Evolutionary conservation across 176 grass and related monocot genomes (phyloP), one percentile per base, ranked within the genome.

Genomic region (Stipa capillata): DNA sequence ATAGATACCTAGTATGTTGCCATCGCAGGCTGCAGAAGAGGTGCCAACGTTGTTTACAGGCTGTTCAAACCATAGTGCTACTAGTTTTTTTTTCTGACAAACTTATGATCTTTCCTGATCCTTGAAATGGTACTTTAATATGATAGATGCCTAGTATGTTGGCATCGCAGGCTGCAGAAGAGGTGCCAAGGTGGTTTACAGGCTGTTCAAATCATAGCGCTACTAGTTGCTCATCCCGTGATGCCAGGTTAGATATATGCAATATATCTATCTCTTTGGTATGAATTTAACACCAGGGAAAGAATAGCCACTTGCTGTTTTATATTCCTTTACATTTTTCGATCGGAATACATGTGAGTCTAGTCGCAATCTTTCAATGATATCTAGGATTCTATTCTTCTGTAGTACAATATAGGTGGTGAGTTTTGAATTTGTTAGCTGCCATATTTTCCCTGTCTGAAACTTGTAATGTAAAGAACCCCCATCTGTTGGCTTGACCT

Each of bases 241-340:
- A 82, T 17, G 23, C 66, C 54, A 82, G 67, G 79, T 82, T 61
- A 61, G 67, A 81, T 8, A 61, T 60, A 33, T 72, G 53, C 25
- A 47, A 48, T 32, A 64, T 20, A 25, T 50, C 50, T 25, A 32
- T 72, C 43, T 12, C 8, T 72, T 72, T 20, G 7, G 5, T 50
- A 34, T 72, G 50, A 48, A 48, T 48, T 48, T 48, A 47, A 47
- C 15, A 47, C 3, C 44, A 17, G 41, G 41, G 41, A 47, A 45
- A 16, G 5, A 6, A 17, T 48, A 48, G 44, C 44, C 44, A 16
- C 17, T 48, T 48, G 44, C 5, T 48, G 15, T 5, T 48, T 16
- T 48, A 48, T 48, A 15, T 17, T 48, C 44, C 15, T 48, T 48
- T 17, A 43, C 44, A 3, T 47, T 47, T 47, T 47, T 47, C 3